Evolutionary conservation across 1,284 basidiomycete genomes (phyloP), one percentile per base, ranked within the genome.

Genomic region (Mrakiaceae sp.): DNA sequence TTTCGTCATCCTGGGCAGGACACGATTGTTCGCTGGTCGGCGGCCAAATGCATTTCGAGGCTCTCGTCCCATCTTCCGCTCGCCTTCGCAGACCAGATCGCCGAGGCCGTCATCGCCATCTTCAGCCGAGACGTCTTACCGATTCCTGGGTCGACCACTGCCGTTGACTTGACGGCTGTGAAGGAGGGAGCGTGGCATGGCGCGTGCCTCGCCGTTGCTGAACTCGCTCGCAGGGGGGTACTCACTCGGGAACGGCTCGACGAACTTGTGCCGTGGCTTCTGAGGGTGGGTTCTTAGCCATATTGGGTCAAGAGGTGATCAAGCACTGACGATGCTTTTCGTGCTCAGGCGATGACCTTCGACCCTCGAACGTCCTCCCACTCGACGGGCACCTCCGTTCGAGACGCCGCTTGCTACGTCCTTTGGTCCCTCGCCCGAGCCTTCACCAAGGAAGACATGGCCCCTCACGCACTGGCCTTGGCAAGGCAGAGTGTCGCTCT

Each of bases 401-500:
- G 96, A 46, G 96, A 99, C 75, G 88, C 94, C 3, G 89, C 93
- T 8, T 84, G 92, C 48, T 99, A 98, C 76, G 89, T 93, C 1
- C 77, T 97, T 2, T 99, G 96, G 96, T 89, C 94, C 2, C 79
- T 98, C 51, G 90, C 94, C 3, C 82, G 94, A 66, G 84, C 87
- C 2, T 84, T 88, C 69, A 78, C 85, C 60, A 74, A 81, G 6
- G 74, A 82, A 7, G 76, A 79, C n/a, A 77, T 95, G 44, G 74
- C 78, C 52, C 84, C 86, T 0, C 82, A 85, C 73, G 84, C 88
- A 1, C 74, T 78, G 9, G 77, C 78, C 55, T 81, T 96, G 27
- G 87, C 94, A 0, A 82, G 81, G 49, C 78, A 79, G 42, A 81
- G 98, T 61, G 84, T 87, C 7, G 82, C 84, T 9, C 88, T 92